Conservation (phyloP, 257 asterid genomes). For the Jacaranda copaia region DNA sequence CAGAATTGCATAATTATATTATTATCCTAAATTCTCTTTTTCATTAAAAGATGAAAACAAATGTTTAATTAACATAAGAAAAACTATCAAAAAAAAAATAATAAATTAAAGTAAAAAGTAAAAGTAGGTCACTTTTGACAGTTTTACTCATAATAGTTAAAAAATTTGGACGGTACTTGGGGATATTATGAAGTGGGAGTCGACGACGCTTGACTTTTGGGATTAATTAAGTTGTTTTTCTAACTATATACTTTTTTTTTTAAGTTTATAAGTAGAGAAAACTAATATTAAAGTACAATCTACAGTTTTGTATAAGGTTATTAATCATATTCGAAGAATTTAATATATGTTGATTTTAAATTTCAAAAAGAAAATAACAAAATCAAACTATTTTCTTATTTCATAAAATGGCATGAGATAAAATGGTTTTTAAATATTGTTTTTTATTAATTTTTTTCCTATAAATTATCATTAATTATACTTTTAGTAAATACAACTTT, state of each 20-base stretch:
- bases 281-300: background rate
- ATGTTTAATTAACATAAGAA: conserved; percentile 23
- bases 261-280: background rate
- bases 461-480: too few species aligned
- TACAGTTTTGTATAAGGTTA: background rate
- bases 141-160: conserved; percentile 39
- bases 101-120: conserved; percentile 28
- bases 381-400: background rate
- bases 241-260: background rate
- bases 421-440: too few species aligned
- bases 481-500: background rate
- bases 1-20: conserved; percentile 33
- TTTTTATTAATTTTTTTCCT: too few species aligned
- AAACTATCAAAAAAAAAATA: background rate
- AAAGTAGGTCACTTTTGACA: conserved; percentile 33
- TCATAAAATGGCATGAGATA: too few species aligned
- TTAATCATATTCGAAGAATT: background rate
- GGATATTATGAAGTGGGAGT: conserved; percentile 20
- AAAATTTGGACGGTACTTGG: conserved; percentile 9
- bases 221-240: background rate
- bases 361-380: background rate
- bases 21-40: conserved; percentile 29
- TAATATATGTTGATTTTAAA: background rate
- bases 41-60: conserved; percentile 47
- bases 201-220: conserved; percentile 36